A percentile compares a stretch with the other conserved stretches of the same genome.
Evolutionary conservation across 768 basidiomycete genomes (phyloP).

Genomic region (Hydnomerulius pinastri): DNA sequence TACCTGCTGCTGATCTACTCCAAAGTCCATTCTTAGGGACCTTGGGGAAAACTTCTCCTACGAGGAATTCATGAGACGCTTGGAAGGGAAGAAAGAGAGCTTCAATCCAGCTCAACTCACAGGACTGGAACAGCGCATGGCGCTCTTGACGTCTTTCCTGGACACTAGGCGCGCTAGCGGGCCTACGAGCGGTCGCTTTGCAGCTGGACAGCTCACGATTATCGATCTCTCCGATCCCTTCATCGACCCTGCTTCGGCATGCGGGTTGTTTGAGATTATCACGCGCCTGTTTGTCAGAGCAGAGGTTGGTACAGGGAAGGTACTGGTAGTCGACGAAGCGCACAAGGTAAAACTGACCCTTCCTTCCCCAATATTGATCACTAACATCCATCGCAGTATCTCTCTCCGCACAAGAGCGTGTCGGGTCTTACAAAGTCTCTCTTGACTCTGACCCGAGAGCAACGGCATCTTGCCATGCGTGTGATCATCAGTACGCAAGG

Average conservation of each 20-base stretch:
- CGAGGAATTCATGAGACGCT: slow-evolving; percentile 44
- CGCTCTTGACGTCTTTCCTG: slow-evolving; percentile 60
- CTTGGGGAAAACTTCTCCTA: slow-evolving; percentile 63
- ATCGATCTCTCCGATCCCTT: slow-evolving; percentile 76
- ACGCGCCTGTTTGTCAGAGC: slow-evolving; percentile 64
- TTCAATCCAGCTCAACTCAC: slow-evolving; percentile 60
- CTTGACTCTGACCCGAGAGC: slow-evolving; percentile 62
- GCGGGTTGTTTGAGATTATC: slow-evolving; percentile 70
- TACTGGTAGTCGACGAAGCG: slow-evolving; percentile 73
- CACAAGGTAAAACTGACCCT: slow-evolving; percentile 54
- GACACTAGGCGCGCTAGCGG: slow-evolving; percentile 23
- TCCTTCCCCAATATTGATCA: not conserved
- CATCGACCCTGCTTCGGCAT: slow-evolving; percentile 65
- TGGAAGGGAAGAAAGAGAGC: slow-evolving; percentile 47
- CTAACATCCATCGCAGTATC: slow-evolving; percentile 47
- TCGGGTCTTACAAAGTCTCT: slow-evolving; percentile 61
- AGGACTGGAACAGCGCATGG: slow-evolving; percentile 64
- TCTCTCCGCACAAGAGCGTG: slow-evolving; percentile 46
- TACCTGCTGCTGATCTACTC: slow-evolving; percentile 9
- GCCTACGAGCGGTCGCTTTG: slow-evolving; percentile 42
- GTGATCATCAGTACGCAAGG: slow-evolving; percentile 78
- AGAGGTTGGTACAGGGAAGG: slow-evolving; percentile 61
- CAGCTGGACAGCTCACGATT: slow-evolving; percentile 60
- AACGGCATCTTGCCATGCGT: slow-evolving; percentile 72
- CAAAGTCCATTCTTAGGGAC: slow-evolving; percentile 60